A percentile compares a stretch with the other conserved stretches of the same genome.
phyloP scores from a whole-genome alignment of 164 flowering plant genomes.

The Chloranthus sessilifolius region DNA sequence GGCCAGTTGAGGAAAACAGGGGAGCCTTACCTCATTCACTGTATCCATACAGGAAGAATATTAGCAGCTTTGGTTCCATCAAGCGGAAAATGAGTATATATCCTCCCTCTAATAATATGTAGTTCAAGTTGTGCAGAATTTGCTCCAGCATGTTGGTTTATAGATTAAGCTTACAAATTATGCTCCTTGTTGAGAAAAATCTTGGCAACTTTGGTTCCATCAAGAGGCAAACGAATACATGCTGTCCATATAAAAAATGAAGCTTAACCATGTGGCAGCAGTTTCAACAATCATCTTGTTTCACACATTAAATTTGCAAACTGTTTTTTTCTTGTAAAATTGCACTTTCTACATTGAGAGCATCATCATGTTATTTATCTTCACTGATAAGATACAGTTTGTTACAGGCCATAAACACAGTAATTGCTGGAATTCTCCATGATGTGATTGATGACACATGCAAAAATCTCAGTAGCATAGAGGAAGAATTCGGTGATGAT shows the following conservation, averaged over 20 bases:
- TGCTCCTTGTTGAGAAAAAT: no score
- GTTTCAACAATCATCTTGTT: background rate
- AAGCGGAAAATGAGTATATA: no score
- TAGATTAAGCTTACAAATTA: no score
- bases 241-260: background rate
- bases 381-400: conserved; percentile 2
- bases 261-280: background rate
- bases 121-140: no score
- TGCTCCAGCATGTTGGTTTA: no score
- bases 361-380: no score
- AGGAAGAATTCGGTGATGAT: conserved; percentile 73
- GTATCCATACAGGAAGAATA: no score
- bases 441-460: conserved; percentile 86
- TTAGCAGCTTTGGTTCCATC: no score
- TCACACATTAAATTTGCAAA: background rate
- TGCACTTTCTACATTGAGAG: background rate
- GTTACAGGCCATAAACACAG: conserved; percentile 83
- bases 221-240: conserved; percentile 66
- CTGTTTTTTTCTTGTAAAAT: background rate
- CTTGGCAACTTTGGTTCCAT: conserved; percentile 72
- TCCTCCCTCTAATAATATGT: no score
- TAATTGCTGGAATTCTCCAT: conserved; percentile 94
- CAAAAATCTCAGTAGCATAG: conserved; percentile 48
- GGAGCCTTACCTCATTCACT: no score
- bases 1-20: no score